These are phyloP conservation scores for Capsicum chinense DNA, from an alignment of 257 asterid genomes.

Conservation along the genomic window DNA sequence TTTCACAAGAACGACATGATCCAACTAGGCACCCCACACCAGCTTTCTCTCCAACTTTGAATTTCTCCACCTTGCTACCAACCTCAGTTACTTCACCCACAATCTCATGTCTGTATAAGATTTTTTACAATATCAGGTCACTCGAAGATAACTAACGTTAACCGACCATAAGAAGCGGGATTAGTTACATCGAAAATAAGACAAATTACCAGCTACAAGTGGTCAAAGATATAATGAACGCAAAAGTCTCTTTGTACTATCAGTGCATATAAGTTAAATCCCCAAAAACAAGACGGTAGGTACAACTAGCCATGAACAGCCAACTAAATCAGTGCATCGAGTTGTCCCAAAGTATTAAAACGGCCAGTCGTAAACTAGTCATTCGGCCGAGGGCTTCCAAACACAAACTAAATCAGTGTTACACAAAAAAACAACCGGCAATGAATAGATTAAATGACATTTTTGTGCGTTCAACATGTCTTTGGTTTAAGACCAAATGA, in stretches of 20 bases:
- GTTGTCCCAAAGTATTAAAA: not conserved
- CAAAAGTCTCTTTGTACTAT: not conserved
- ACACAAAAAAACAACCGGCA: no score
- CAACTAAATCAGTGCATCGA: not conserved
- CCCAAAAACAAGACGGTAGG: not conserved
- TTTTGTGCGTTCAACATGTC: no score
- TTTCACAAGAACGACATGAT: slow-evolving; percentile 47
- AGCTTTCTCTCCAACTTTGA: slow-evolving; percentile 46
- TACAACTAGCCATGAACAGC: not conserved
- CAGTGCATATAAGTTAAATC: not conserved
- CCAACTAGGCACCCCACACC: slow-evolving; percentile 52
- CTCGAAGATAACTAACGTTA: not conserved
- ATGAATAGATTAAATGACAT: no score
- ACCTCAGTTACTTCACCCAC: slow-evolving; percentile 50
- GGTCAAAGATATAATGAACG: not conserved
- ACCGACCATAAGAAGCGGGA: not conserved
- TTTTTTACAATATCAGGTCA: not conserved
- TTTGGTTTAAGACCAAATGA: no score
- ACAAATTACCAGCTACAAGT: not conserved
- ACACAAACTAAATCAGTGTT: no score
- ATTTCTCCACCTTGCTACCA: slow-evolving; percentile 45
- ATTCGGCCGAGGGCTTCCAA: not conserved
- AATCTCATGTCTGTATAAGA: slow-evolving; percentile 45
- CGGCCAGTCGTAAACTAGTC: not conserved
- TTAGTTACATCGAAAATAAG: not conserved